Conservation (phyloP, 495 filamentous ascomycete species). For the Astrocystis sublimbata region DNA sequence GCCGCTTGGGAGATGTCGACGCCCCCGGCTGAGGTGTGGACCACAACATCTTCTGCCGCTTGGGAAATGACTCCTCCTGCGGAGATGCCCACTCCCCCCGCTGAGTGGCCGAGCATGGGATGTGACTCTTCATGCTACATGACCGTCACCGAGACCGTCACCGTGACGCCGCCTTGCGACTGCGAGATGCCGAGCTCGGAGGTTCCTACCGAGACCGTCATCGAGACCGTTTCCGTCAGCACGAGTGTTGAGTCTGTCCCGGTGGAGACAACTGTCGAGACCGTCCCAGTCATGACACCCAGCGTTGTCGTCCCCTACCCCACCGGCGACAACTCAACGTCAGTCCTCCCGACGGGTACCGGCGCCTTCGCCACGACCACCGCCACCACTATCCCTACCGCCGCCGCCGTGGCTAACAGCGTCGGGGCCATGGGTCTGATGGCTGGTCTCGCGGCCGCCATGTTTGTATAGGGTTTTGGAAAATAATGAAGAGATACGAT, state of each 20-base stretch:
- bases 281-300: slow-evolving; percentile 11
- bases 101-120: no score
- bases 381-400: slow-evolving; percentile 32
- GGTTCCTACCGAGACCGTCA: no score
- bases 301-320: background rate
- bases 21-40: no score
- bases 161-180: slow-evolving; percentile 25
- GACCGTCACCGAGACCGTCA: slow-evolving; percentile 24
- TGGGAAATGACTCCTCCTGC: no score
- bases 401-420: slow-evolving; percentile 34
- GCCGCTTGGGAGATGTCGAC: no score
- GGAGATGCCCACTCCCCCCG: no score
- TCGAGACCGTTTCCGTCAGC: no score
- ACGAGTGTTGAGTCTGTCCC: no score
- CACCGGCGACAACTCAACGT: slow-evolving; percentile 21
- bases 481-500: background rate
- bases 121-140: no score
- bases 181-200: slow-evolving; percentile 3
- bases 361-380: slow-evolving; percentile 24
- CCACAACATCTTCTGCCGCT: no score
- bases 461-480: slow-evolving; percentile 14
- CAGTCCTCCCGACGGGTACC: slow-evolving; percentile 20
- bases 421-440: slow-evolving; percentile 30
- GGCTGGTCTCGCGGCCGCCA: slow-evolving; percentile 29
- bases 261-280: no score